Evolutionary conservation across 1,284 basidiomycete genomes (phyloP).

Genomic region (Cutaneotrichosporon sp.): DNA sequence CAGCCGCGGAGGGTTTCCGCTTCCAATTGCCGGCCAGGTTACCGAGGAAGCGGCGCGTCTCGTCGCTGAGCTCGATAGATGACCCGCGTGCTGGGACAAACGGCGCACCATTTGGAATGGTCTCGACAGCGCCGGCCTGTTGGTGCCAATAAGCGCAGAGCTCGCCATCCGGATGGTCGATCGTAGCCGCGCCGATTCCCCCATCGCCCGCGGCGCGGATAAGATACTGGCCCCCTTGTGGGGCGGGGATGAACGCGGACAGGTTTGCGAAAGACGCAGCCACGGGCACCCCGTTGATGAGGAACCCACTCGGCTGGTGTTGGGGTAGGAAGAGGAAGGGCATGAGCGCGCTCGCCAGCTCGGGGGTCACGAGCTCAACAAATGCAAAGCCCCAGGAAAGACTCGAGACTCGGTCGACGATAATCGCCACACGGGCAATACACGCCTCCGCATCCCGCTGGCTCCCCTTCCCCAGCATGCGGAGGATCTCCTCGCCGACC

Average conservation of each 20-base stretch:
- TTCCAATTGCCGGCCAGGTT: slow-evolving; percentile 25
- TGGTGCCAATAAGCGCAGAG: slow-evolving; percentile 42
- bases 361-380: slow-evolving; percentile 76
- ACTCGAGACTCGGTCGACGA: slow-evolving; percentile 76
- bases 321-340: slow-evolving; percentile 74
- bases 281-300: slow-evolving; percentile 75
- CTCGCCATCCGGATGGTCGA: slow-evolving; percentile 58
- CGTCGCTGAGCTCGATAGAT: slow-evolving; percentile 10
- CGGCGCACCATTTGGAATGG: slow-evolving; percentile 22
- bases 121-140: slow-evolving; percentile 31
- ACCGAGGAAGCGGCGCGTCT: slow-evolving; percentile 32
- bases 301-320: slow-evolving; percentile 78
- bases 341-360: slow-evolving; percentile 63
- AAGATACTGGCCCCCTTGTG: slow-evolving; percentile 31
- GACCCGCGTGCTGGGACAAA: slow-evolving; percentile 10
- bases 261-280: slow-evolving; percentile 83
- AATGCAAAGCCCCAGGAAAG: slow-evolving; percentile 88
- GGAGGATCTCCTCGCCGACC: slow-evolving; percentile 64
- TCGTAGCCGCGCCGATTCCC: slow-evolving; percentile 34
- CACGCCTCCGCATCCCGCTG: slow-evolving; percentile 70
- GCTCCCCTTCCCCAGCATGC: slow-evolving; percentile 57
- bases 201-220: slow-evolving; percentile 31
- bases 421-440: slow-evolving; percentile 75
- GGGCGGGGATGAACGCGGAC: slow-evolving; percentile 72
- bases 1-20: neutral